phyloP scores from a whole-genome alignment of 2,329 filamentous ascomycete genomes.

The Cladosporium phlei region DNA sequence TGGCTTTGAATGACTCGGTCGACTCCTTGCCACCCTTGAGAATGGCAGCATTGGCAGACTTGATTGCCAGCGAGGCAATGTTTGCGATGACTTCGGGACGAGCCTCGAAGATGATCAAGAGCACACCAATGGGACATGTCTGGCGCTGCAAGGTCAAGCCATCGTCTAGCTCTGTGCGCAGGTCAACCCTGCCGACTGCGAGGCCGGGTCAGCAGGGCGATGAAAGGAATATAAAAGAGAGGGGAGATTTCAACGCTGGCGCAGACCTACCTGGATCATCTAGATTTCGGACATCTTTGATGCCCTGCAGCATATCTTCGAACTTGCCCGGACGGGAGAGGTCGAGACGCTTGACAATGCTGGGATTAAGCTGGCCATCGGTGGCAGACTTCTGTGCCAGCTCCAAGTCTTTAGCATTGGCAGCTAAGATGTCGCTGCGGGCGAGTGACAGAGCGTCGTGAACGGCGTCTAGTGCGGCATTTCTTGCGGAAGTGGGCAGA shows the following conservation, averaged over 20 bases:
- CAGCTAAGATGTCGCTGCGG: conserved; percentile 72
- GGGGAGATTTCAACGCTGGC: not conserved
- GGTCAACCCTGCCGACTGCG: conserved; percentile 74
- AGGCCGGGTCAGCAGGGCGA: conserved; percentile 27
- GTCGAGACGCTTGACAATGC: conserved; percentile 83
- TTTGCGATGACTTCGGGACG: conserved; percentile 97
- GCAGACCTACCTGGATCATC: conserved; percentile 71
- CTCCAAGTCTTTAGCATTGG: conserved; percentile 79
- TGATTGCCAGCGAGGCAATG: conserved; percentile 90
- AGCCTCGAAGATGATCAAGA: conserved; percentile 97
- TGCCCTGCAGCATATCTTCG: conserved; percentile 96
- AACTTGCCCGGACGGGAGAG: conserved; percentile 83
- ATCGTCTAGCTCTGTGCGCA: conserved; percentile 82
- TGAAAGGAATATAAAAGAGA: conserved; percentile 9
- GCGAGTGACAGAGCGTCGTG: conserved; percentile 68
- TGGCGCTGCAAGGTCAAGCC: conserved; percentile 80
- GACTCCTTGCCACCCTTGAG: conserved; percentile 97
- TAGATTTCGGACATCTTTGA: conserved; percentile 78
- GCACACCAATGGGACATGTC: conserved; percentile 91
- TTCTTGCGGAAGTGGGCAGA: conserved; percentile 69
- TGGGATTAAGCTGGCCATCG: conserved; percentile 71
- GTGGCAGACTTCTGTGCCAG: conserved; percentile 68
- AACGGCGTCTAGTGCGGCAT: conserved; percentile 78
- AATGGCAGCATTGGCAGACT: conserved; percentile 95
- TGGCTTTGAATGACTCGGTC: conserved; percentile 87